Conservation (phyloP, 345 rosid species). For the Brassica juncea region DNA sequence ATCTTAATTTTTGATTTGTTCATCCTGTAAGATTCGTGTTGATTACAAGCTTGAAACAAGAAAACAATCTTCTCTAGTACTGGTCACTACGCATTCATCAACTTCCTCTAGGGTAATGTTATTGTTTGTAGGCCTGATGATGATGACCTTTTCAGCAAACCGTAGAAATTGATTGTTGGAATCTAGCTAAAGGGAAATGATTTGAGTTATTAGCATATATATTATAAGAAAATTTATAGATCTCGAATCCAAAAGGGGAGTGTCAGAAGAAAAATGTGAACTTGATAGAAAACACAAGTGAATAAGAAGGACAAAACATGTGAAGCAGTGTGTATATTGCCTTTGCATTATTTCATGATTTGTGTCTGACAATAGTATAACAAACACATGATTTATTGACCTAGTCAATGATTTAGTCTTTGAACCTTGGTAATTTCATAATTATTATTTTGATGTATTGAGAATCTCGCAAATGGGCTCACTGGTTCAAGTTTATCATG, state of each 20-base stretch:
- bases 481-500: background rate
- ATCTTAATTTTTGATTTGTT: background rate
- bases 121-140: background rate
- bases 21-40: background rate
- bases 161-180: background rate
- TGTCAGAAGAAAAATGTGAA: conserved; percentile 24
- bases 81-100: background rate
- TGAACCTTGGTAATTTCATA: background rate
- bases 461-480: conserved; percentile 9
- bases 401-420: conserved; percentile 4
- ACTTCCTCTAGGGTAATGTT: background rate
- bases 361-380: conserved; percentile 2
- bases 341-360: background rate
- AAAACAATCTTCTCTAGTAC: background rate
- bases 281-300: conserved; percentile 8
- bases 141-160: background rate
- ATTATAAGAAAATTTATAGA: background rate
- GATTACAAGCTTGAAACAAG: conserved; percentile 3
- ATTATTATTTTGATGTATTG: background rate
- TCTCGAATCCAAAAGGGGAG: conserved; percentile 3
- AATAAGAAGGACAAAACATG: conserved; percentile 26
- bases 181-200: background rate
- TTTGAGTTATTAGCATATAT: background rate
- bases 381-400: conserved; percentile 13
- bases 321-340: conserved; percentile 19